These are phyloP conservation scores for Leccinum subgranulosum DNA, from an alignment of 768 basidiomycete species.

Conservation along the genomic window DNA sequence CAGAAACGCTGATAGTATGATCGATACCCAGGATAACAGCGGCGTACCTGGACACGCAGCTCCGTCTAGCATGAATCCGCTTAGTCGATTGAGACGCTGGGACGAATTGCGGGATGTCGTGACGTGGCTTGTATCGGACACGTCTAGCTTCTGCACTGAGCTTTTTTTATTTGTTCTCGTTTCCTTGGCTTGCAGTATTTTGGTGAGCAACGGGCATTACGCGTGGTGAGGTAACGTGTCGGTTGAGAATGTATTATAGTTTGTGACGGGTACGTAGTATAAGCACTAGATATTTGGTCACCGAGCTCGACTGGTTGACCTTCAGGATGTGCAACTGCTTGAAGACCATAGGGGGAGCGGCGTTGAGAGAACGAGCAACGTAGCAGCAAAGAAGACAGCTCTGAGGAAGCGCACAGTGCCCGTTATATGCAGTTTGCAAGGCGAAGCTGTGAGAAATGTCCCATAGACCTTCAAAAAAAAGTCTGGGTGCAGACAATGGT, in stretches of 20 bases:
- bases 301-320: not conserved
- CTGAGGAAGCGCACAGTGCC: not conserved
- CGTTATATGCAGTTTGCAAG: not conserved
- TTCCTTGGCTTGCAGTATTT: conserved; percentile 15
- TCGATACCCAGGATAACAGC: conserved; percentile 63
- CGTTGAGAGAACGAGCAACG: not conserved
- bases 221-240: conserved; percentile 21
- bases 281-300: not conserved
- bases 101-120: conserved; percentile 73
- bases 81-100: conserved; percentile 65
- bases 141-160: conserved; percentile 71
- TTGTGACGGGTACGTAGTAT: too few relatives aligned
- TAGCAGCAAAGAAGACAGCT: too few relatives aligned
- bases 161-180: not conserved
- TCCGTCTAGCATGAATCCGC: conserved; percentile 68
- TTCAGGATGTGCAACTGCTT: too few relatives aligned
- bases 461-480: not conserved
- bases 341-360: too few relatives aligned
- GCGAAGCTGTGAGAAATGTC: not conserved
- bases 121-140: conserved; percentile 71
- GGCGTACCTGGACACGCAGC: conserved; percentile 62
- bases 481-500: not conserved
- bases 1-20: conserved; percentile 6
- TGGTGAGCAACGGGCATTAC: conserved; percentile 31
- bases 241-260: not conserved